Evolutionary conservation across 441 rosid species (phyloP).

Genomic region (Manihot esculenta): DNA sequence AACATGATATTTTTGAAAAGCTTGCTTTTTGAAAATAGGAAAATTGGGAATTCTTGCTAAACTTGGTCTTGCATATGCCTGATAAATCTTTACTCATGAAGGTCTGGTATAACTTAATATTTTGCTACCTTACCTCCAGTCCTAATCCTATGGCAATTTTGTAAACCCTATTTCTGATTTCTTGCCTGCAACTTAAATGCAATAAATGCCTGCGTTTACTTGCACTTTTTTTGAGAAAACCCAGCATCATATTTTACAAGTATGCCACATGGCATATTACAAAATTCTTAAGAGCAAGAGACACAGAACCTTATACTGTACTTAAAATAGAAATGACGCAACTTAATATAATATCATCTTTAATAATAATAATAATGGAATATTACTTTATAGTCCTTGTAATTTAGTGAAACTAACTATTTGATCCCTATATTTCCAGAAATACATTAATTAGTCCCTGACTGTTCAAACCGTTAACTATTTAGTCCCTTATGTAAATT

Average conservation of each 20-base stretch:
- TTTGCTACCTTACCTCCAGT: neutral
- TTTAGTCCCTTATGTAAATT: no score
- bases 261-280: neutral
- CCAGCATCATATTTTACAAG: neutral
- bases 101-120: neutral
- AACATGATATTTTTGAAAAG: neutral
- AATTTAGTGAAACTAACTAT: no score
- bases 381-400: no score
- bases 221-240: no score
- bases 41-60: no score
- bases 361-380: no score
- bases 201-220: neutral
- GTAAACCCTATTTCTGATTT: neutral
- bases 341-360: neutral
- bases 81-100: neutral
- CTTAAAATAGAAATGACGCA: no score
- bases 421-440: no score
- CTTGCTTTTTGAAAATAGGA: neutral
- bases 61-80: neutral
- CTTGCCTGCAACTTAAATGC: neutral
- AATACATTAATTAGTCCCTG: no score
- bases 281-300: neutral
- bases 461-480: no score
- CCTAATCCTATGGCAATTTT: neutral
- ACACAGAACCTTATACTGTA: neutral